Percentiles rank a stretch among this genome's conserved stretches.
Evolutionary conservation across 768 basidiomycete genomes (phyloP).

Genomic region (Asterophora parasitica): DNA sequence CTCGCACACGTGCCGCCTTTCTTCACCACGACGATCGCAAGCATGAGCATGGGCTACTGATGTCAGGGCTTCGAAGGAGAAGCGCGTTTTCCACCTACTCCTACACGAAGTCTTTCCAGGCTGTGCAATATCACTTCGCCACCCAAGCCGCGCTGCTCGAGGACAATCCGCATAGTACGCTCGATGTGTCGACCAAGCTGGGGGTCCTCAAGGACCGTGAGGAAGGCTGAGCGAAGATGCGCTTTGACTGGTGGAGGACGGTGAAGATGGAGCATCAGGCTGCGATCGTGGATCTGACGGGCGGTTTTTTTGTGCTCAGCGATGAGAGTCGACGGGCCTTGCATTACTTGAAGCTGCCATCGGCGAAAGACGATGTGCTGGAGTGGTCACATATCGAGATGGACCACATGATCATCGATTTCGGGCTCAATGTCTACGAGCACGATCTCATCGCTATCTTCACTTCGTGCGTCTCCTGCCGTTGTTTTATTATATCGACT

Average conservation of each 20-base stretch:
- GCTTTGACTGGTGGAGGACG: constrained; percentile 3
- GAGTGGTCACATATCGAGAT: constrained; percentile 27
- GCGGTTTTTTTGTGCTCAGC: constrained; percentile 37
- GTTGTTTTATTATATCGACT: constrained; percentile 14
- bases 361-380: constrained; percentile 17
- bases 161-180: constrained; percentile 2
- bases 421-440: constrained; percentile 38
- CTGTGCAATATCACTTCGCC: constrained; percentile 10
- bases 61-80: too few species aligned
- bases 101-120: background rate
- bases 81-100: too few species aligned
- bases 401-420: constrained; percentile 31
- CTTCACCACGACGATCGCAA: too few species aligned
- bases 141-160: constrained; percentile 6
- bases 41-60: too few species aligned
- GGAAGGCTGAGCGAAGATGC: constrained; percentile 8
- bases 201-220: constrained; percentile 5
- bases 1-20: too few species aligned
- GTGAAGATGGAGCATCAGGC: constrained; percentile 10
- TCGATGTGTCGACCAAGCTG: constrained; percentile 2
- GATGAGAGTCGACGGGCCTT: constrained; percentile 22
- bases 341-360: constrained; percentile 31
- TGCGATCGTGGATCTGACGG: constrained; percentile 41
- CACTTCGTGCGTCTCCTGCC: constrained; percentile 24
- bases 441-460: constrained; percentile 41